Evolutionary conservation across 495 filamentous ascomycete genomes (phyloP), one percentile per base, ranked within the genome.

Genomic region (Penicillium roqueforti): DNA sequence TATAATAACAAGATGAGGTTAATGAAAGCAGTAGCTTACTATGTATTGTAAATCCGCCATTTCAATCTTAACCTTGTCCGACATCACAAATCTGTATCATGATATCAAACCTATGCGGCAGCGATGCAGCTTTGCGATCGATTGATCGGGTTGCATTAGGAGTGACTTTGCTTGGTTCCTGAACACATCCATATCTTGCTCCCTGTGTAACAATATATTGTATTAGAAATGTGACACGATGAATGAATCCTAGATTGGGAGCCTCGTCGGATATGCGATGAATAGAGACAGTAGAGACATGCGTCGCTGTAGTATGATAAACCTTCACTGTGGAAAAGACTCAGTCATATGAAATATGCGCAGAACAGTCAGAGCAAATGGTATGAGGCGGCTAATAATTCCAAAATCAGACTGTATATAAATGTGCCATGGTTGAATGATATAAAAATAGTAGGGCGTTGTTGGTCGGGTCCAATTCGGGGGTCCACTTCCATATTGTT

Each of bases 381-480:
- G 10, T 5, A 45, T 46, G 47, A 49, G 22, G 47, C 32, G 36
- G 38, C 7, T 19, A 16, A 25, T 16, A 9, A n/a, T 31, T 42
- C 14, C 41, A 51, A n/a, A 43, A 38, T 7, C 14, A 16, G 6
- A 13, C 9, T 31, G n/a, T 36, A 36, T 36, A 6, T 20, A 37
- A 46, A 14, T n/a, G 8, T 13, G 43, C 18, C 26, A 23, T 51
- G 54, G 59, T 41, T 53, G 51, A 51, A 47, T 23, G 45, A 51
- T 34, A 55, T 44, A 57, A 51, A 62, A 62, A 62, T 56, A 62
- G 44, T 32, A 26, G 16, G 16, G 4, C 18, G 19, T 18, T 51
- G 53, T 62, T 65, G 62, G 62, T 20, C 20, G 38, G 51, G 13
- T 9, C n/a, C 34, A 23, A 23, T 36, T 29, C 6, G 28, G 31